Evolutionary conservation across 108 stramenopile species (phyloP).

Genomic region (Nitzschia inconspicua): DNA sequence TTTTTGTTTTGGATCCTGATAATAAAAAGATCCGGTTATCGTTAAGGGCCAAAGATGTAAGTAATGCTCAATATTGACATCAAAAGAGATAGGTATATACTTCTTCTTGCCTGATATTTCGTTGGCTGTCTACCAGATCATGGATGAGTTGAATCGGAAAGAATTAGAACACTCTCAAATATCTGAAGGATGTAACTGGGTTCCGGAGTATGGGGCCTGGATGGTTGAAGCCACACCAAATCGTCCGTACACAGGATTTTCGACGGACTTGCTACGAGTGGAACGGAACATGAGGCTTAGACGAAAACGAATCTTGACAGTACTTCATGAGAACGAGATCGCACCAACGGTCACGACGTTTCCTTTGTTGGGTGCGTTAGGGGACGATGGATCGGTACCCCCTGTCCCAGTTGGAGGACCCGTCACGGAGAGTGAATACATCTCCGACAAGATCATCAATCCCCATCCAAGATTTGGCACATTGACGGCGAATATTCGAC

Average conservation of each 20-base stretch:
- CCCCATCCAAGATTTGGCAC: constrained; percentile 99
- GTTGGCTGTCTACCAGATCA: constrained; percentile 56
- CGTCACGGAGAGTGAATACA: constrained; percentile 80
- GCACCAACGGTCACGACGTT: constrained; percentile 92
- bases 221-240: constrained; percentile 98
- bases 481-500: constrained; percentile 92
- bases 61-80: constrained; percentile 12
- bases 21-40: constrained; percentile 79
- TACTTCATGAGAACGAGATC: constrained; percentile 84
- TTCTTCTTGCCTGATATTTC: constrained; percentile 2
- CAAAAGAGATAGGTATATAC: no score
- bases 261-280: constrained; percentile 92
- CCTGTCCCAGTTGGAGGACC: constrained; percentile 78
- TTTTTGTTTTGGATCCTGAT: constrained; percentile 84
- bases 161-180: constrained; percentile 61
- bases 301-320: constrained; percentile 84
- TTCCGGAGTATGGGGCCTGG: constrained; percentile 98
- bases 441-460: constrained; percentile 96
- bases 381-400: constrained; percentile 80
- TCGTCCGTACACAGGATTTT: constrained; percentile 90
- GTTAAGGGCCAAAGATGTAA: constrained; percentile 81
- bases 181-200: constrained; percentile 88
- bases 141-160: constrained; percentile 85
- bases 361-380: constrained; percentile 79
- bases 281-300: constrained; percentile 99